phyloP scores from a whole-genome alignment of 257 asterid species.

The Capsicum baccatum region DNA sequence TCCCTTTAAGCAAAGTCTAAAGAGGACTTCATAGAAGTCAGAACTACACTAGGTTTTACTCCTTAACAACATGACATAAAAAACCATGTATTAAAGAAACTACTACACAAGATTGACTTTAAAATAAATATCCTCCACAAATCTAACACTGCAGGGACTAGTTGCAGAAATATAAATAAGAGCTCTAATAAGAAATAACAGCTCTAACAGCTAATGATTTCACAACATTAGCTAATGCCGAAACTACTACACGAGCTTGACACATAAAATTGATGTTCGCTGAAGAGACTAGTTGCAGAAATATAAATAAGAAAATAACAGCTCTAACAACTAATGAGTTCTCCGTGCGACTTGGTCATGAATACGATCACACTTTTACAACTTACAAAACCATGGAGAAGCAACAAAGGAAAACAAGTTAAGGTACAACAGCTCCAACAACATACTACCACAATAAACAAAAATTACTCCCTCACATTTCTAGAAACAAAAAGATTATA shows the following conservation, averaged over 20 bases:
- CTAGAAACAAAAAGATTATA: no score
- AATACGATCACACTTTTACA: neutral
- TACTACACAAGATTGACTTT: neutral
- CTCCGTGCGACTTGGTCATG: neutral
- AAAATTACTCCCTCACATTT: no score
- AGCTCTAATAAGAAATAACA: no score
- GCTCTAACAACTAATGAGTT: neutral
- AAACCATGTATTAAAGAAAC: neutral
- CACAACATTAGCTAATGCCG: no score
- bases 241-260: no score
- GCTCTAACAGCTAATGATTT: no score
- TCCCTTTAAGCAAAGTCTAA: constrained; percentile 33
- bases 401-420: neutral
- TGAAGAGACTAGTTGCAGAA: neutral
- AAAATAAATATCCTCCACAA: neutral
- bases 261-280: neutral
- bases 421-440: neutral
- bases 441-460: no score
- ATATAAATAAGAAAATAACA: neutral
- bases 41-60: neutral
- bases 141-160: neutral
- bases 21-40: neutral
- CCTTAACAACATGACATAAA: neutral
- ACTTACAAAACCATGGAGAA: neutral
- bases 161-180: no score